These are phyloP conservation scores for Pythium monospermum DNA, from an alignment of 352 stramenopile species.

Conservation along the genomic window DNA sequence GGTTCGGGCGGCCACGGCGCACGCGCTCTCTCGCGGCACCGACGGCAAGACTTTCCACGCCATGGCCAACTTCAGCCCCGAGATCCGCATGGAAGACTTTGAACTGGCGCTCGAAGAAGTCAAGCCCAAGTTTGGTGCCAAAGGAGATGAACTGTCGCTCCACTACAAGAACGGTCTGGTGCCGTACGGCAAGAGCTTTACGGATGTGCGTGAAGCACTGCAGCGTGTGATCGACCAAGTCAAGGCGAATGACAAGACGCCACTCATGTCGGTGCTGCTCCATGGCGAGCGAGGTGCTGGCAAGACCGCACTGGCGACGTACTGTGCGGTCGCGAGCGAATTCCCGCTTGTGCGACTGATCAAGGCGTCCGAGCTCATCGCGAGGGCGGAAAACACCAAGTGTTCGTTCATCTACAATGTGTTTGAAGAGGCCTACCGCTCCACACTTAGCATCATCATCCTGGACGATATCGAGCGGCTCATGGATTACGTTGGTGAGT, in stretches of 20 bases:
- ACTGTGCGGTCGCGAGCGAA: slow-evolving; percentile 93
- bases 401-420: slow-evolving; percentile 92
- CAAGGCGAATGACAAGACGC: slow-evolving; percentile 91
- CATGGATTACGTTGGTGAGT: slow-evolving; percentile 93
- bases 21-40: slow-evolving; percentile 76
- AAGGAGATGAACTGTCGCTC: slow-evolving; percentile 91
- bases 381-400: slow-evolving; percentile 92
- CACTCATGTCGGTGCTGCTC: slow-evolving; percentile 97
- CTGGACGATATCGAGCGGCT: slow-evolving; percentile 99
- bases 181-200: slow-evolving; percentile 93
- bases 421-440: slow-evolving; percentile 98
- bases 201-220: slow-evolving; percentile 90
- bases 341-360: slow-evolving; percentile 98
- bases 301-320: slow-evolving; percentile 98
- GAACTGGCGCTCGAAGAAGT: slow-evolving; percentile 93
- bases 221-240: slow-evolving; percentile 94
- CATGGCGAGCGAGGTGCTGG: slow-evolving; percentile 90
- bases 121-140: slow-evolving; percentile 96
- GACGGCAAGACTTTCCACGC: slow-evolving; percentile 83
- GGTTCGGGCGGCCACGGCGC: slow-evolving; percentile 91
- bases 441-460: slow-evolving; percentile 97
- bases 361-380: slow-evolving; percentile 97
- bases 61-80: slow-evolving; percentile 67
- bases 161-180: slow-evolving; percentile 97
- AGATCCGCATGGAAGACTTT: slow-evolving; percentile 93